phyloP scores from a whole-genome alignment of 2,329 filamentous ascomycete species.

The Laburnicola sp. region DNA sequence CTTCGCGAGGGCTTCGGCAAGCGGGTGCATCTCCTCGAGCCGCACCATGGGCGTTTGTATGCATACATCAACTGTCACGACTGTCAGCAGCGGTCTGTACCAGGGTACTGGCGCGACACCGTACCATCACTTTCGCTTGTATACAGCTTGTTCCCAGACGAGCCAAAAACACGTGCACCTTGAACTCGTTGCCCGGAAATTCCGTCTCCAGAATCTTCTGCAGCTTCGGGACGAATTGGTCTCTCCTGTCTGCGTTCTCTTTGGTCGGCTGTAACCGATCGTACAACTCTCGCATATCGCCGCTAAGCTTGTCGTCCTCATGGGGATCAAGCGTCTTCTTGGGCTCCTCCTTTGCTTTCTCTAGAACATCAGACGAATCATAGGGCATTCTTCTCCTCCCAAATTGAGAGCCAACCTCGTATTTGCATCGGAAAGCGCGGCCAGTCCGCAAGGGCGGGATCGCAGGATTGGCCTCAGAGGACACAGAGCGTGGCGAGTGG shows the following conservation, averaged over 20 bases:
- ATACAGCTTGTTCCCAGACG: conserved; percentile 91
- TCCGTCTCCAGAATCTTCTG: conserved; percentile 84
- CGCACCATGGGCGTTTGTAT: conserved; percentile 90
- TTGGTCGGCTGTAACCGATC: conserved; percentile 79
- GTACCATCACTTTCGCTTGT: conserved; percentile 94
- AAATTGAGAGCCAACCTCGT: conserved; percentile 82
- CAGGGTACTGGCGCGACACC: conserved; percentile 36
- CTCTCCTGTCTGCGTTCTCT: conserved; percentile 75
- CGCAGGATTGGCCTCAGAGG: conserved; percentile 81
- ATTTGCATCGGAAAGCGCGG: conserved; percentile 70
- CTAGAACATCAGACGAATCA: conserved; percentile 80
- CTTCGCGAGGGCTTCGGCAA: conserved; percentile 82
- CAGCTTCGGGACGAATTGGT: conserved; percentile 80
- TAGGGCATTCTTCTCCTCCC: conserved; percentile 89
- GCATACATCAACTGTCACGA: conserved; percentile 84
- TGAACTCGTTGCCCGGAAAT: conserved; percentile 89
- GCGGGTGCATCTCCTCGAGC: conserved; percentile 84
- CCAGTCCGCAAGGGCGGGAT: conserved; percentile 68
- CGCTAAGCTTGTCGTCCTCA: conserved; percentile 62
- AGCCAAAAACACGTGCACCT: conserved; percentile 95
- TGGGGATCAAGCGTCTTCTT: conserved; percentile 56
- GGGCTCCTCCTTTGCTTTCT: conserved; percentile 67
- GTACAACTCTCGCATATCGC: conserved; percentile 85
- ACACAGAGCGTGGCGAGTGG: conserved; percentile 86
- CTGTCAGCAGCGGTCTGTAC: conserved; percentile 26